Evolutionary conservation across 2,329 filamentous ascomycete species (phyloP), one percentile per base, ranked within the genome.

Genomic region (Cytospora chrysosperma): DNA sequence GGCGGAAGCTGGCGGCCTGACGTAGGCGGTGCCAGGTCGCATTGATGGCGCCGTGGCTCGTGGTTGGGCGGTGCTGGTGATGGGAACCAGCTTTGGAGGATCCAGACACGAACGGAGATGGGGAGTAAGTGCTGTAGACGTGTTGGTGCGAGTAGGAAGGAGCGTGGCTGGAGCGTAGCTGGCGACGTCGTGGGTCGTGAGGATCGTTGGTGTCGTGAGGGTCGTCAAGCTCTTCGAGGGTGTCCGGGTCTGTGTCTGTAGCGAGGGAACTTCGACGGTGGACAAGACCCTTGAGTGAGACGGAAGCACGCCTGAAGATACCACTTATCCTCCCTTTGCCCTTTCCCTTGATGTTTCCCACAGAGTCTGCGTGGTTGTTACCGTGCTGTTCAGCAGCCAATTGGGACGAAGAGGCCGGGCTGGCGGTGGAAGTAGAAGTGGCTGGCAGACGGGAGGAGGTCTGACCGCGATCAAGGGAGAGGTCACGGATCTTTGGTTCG

Each of bases 251-350:
- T 9, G 55, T 64, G 7, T 64, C 64, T 17, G 57, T 64, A 1
- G 75, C 73, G 27, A 77, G 70, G 1, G 81, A 82, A 7, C 79
- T 75, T 54, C 82, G 78, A 47, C 82, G 76, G 58, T 81, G 77
- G 9, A 84, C 81, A 34, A 86, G 79, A 34, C 79, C 80, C 69
- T 81, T 81, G 57, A 86, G 70, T 10, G 82, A 84, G 59, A 84
- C 69, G 3, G 85, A 87, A 0, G 84, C 85, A 12, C 85, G 77
- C 27, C 84, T 80, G 56, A 86, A 76, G 66, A 81, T 82, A 55
- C 81, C 79, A 70, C 80, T 83, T 62, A 86, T 71, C 54, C 63
- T 66, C 53, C 56, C 70, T 66, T 65, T 74, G 69, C 63, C 70
- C 68, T 56, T 73, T 66, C 50, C 67, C 67, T 21, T 64, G 65